phyloP scores from a whole-genome alignment of 805 yeast genomes.

The Alloascoidea africana region DNA sequence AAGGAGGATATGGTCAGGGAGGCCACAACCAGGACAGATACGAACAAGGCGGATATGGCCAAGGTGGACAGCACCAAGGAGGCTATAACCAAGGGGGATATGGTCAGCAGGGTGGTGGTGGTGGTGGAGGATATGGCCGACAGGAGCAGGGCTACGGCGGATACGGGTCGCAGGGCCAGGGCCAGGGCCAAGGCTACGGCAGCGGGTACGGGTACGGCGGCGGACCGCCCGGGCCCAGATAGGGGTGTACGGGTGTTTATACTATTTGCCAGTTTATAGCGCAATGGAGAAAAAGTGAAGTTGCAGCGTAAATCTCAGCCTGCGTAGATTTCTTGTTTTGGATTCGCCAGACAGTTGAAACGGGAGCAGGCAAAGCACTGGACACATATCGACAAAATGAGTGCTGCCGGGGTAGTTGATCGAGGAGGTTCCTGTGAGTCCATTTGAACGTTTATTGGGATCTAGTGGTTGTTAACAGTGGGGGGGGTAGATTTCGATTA shows the following conservation, averaged over 20 bases:
- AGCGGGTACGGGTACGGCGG: neutral
- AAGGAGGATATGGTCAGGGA: constrained; percentile 4
- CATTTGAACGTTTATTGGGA: neutral
- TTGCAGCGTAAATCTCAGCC: neutral
- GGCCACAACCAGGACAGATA: constrained; percentile 5
- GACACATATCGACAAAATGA: neutral
- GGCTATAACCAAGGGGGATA: neutral
- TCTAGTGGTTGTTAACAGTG: too few relatives aligned
- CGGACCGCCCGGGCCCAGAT: neutral
- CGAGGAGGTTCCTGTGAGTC: neutral
- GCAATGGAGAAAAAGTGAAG: neutral
- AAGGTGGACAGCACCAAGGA: constrained; percentile 5
- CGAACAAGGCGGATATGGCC: constrained; percentile 3
- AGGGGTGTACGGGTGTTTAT: neutral
- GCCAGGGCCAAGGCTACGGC: neutral
- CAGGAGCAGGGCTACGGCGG: too few relatives aligned
- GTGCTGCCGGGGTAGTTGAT: neutral
- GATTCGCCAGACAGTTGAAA: neutral
- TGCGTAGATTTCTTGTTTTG: neutral
- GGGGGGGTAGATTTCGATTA: constrained; percentile 29
- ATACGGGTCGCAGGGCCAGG: neutral
- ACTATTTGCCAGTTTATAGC: neutral
- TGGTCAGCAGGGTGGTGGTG: constrained; percentile 2
- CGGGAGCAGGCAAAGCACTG: too few relatives aligned
- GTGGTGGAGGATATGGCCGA: constrained; percentile 1